These are phyloP conservation scores for Dionaea muscipula DNA, from an alignment of 179 eudicot genomes.

Conservation along the genomic window DNA sequence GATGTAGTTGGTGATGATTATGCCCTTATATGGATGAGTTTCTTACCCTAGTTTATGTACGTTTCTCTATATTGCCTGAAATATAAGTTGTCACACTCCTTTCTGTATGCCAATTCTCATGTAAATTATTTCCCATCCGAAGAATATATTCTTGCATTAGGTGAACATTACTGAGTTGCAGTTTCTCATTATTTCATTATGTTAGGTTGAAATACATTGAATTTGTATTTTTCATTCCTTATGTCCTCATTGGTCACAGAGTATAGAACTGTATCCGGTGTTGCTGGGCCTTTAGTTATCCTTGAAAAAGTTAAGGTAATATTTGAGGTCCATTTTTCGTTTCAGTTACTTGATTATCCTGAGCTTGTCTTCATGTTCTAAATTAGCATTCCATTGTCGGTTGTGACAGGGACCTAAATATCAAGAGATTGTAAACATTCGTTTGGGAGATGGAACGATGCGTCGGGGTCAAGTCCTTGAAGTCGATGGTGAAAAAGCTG, in stretches of 20 bases:
- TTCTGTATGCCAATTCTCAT: too few species aligned
- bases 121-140: too few species aligned
- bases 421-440: conserved; percentile 92
- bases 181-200: too few species aligned
- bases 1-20: too few species aligned
- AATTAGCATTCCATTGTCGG: background rate
- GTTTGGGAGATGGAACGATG: conserved; percentile 85
- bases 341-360: background rate
- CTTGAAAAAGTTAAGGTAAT: conserved; percentile 95
- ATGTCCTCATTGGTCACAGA: conserved; percentile 34
- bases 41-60: too few species aligned
- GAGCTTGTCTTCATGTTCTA: background rate
- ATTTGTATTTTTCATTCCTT: background rate
- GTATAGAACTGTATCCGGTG: conserved; percentile 92
- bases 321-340: background rate
- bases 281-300: conserved; percentile 97
- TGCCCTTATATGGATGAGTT: too few species aligned
- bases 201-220: background rate
- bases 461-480: conserved; percentile 97
- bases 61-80: too few species aligned
- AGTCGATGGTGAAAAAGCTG: conserved; percentile 99
- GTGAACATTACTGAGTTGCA: too few species aligned
- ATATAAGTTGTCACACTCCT: too few species aligned
- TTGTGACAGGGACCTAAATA: conserved; percentile 82
- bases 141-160: too few species aligned